Base-by-base conservation (phyloP, 192 early-diverging fungal species). In the Rhizoclosmatium globosum region DNA sequence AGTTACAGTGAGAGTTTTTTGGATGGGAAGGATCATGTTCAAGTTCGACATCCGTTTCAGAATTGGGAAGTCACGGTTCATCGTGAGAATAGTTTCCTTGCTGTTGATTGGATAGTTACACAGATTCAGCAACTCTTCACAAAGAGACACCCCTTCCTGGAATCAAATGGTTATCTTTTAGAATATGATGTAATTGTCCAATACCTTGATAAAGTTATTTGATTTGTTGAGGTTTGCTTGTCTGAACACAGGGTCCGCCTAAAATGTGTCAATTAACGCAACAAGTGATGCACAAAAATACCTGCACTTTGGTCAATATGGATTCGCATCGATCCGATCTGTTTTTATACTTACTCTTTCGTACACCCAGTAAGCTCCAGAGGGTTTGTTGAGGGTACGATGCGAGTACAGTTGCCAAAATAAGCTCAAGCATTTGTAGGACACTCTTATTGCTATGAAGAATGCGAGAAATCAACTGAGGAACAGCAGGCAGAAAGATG, bases 381-480 rank as follows among this genome's bases (percentile, higher is more conserved):
- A 96, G 83, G 4, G 93, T 88, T 80, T 96, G 96, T 76, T 94
- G 91, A 4, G 96, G 94, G 72, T 92, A 95, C 3, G 85, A 85
- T 31, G 84, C 67, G 45, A 97, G 86, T 4, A 95, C 92, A 4
- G 81, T 85, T 44, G 91, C 78, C 3, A 96, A 84, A 42, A 97
- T 93, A 41, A 77, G 73, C 78, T 95, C 92, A 3, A 97, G 80
- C 4, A 93, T 83, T 15, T 78, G 68, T 68, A 91, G 90, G 42
- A 95, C 93, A 17, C 87, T 83, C 21, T 81, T 67, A 79, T 95
- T 92, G 45, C 79, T 81, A 62, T 97, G 96, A 72, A 91, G 90
- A 58, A 97, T 94, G 0, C 95, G 85, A 43, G 95, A 95, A n/a
- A 93, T 89, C 46, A 97, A 87, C 83, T 97, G 96, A 13, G 95